phyloP scores from a whole-genome alignment of 2,329 filamentous ascomycete genomes.

The Monilinia fructicola region DNA sequence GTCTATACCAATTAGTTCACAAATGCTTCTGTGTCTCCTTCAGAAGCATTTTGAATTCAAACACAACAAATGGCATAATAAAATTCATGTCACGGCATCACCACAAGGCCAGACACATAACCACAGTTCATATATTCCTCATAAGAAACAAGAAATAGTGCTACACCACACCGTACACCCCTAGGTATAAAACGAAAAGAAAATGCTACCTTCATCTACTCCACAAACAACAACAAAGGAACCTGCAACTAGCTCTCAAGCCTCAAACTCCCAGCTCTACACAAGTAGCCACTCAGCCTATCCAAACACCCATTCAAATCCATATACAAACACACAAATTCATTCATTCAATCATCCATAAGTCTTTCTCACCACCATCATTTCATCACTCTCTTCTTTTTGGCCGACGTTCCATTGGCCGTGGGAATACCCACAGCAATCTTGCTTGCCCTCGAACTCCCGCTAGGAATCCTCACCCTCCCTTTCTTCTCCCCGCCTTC shows the following conservation, averaged over 20 bases:
- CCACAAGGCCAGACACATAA: too few relatives aligned
- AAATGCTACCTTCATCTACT: background rate
- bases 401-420: slow-evolving; percentile 39
- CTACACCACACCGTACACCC: background rate
- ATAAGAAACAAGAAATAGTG: background rate
- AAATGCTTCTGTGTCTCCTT: too few relatives aligned
- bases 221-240: background rate
- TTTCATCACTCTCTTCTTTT: slow-evolving; percentile 33
- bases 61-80: background rate
- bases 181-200: slow-evolving; percentile 7
- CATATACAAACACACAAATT: slow-evolving; percentile 1
- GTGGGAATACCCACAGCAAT: slow-evolving; percentile 36
- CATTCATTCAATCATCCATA: background rate
- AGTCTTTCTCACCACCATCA: background rate
- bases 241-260: background rate
- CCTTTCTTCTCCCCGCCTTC: slow-evolving; percentile 33
- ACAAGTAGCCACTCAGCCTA: background rate
- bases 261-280: slow-evolving; percentile 1
- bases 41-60: too few relatives aligned
- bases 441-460: slow-evolving; percentile 32
- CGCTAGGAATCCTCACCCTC: slow-evolving; percentile 29
- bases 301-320: background rate
- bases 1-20: too few relatives aligned
- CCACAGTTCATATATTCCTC: background rate
- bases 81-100: background rate